These are phyloP conservation scores for Xylaria cubensis DNA, from an alignment of 495 filamentous ascomycete genomes.

Conservation along the genomic window DNA sequence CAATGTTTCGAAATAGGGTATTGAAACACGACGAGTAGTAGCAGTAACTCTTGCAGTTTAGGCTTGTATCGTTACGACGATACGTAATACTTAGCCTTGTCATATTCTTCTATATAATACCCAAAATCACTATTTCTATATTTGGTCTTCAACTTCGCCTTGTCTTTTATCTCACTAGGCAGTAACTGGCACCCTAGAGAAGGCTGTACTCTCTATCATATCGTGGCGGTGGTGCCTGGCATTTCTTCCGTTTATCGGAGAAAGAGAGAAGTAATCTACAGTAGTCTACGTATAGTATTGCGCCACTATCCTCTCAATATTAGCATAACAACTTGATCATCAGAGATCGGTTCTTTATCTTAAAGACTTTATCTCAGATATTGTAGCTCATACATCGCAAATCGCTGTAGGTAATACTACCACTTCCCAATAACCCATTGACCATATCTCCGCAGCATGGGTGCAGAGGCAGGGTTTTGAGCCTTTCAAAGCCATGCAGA, in stretches of 20 bases:
- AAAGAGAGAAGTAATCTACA: background rate
- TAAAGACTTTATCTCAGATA: background rate
- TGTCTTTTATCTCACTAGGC: slow-evolving; percentile 10
- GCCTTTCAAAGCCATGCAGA: slow-evolving; percentile 8
- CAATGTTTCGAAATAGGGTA: slow-evolving; percentile 16
- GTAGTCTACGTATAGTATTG: background rate
- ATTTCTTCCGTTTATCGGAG: slow-evolving; percentile 24
- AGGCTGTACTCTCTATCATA: slow-evolving; percentile 21
- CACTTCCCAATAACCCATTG: background rate
- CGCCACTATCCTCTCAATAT: background rate
- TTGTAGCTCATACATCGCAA: background rate
- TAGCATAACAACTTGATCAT: background rate
- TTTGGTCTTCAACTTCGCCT: slow-evolving; percentile 24
- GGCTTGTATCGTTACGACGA: background rate
- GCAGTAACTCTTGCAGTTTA: background rate
- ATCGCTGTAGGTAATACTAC: background rate
- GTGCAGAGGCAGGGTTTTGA: background rate
- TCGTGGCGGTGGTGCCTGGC: slow-evolving; percentile 23
- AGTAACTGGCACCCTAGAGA: background rate
- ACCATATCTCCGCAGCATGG: background rate
- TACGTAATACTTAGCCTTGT: background rate
- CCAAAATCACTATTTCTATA: slow-evolving; percentile 16
- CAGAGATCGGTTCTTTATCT: background rate
- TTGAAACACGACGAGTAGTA: slow-evolving; percentile 7
- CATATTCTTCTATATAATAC: background rate